Base-by-base conservation (phyloP, 495 filamentous ascomycete genomes). In the Hamigera avellanea region DNA sequence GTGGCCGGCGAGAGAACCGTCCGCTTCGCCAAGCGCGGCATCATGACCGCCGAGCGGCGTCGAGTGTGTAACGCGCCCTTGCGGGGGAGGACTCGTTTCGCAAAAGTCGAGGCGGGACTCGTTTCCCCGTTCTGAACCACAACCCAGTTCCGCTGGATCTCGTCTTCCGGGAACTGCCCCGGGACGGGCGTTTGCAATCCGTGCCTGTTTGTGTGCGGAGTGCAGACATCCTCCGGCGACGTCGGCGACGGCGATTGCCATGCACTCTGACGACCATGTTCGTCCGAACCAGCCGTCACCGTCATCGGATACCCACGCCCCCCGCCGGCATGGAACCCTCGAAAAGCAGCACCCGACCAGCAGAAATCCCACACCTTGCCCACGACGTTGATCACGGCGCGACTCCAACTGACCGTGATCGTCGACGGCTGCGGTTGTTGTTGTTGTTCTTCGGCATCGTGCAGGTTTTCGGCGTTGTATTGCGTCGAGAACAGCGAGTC, bases 351-450 rank as follows among this genome's bases (percentile, higher is more conserved):
- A 8, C 75, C 72, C 1, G 67, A 64, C 49, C 67, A 81, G 67
- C 86, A 91, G 41, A 93, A 86, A 48, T 86, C 72, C 66, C 82
- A 83, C 7, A 91, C 76, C 53, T 79, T 88, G 6, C 83, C 83
- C 6, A 86, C 77, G 17, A 82, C 72, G 21, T 65, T 64, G 29
- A 74, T 60, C 17, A 72, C 65, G 3, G 59, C 58, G 28, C 49
- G 67, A 12, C 62, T 64, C 64, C 65, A 67, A 45, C 67, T 57
- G 14, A 53, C 36, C 16, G 19, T 52, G 45, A 15, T 48, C 43
- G 9, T 33, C 32, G n/a, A 6, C 36, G n/a, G 3, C 26, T 21
- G 18, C 8, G 6, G 13, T 31, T 14, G 33, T 23, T 7, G 32
- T 16, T 34, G 32, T 19, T 18, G 7, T 34, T 9, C 16, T 6